Evolutionary conservation across 2,329 filamentous ascomycete genomes (phyloP).

Genomic region (Neonectria punicea): DNA sequence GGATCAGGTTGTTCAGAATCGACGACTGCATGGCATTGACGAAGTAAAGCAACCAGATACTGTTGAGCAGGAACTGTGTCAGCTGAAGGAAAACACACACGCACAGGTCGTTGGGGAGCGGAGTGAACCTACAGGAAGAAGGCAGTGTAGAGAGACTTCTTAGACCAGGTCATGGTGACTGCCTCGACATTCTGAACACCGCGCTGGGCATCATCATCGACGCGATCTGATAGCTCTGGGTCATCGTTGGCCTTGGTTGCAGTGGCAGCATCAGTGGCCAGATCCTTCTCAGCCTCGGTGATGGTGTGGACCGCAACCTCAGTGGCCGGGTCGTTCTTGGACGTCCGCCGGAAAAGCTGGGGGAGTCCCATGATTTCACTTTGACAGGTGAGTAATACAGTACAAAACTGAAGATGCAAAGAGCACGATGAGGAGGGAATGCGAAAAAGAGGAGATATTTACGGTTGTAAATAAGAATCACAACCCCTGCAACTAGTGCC

Average conservation of each 20-base stretch:
- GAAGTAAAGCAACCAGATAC: slow-evolving; percentile 61
- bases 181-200: slow-evolving; percentile 55
- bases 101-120: too few species aligned
- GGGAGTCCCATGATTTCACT: neutral
- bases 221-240: slow-evolving; percentile 21
- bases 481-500: too few species aligned
- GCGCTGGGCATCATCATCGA: slow-evolving; percentile 43
- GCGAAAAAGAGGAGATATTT: neutral
- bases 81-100: neutral
- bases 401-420: neutral
- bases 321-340: neutral
- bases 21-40: slow-evolving; percentile 60
- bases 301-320: neutral
- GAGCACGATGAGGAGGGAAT: neutral
- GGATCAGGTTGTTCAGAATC: slow-evolving; percentile 53
- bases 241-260: slow-evolving; percentile 21
- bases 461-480: neutral
- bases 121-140: slow-evolving; percentile 48
- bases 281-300: neutral
- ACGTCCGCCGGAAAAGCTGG: neutral
- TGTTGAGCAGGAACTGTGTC: slow-evolving; percentile 19
- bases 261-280: slow-evolving; percentile 19
- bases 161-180: slow-evolving; percentile 54
- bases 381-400: neutral
- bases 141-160: slow-evolving; percentile 46